Base-by-base conservation (phyloP, 2,329 filamentous ascomycete species). In the Epichloe gansuensis region DNA sequence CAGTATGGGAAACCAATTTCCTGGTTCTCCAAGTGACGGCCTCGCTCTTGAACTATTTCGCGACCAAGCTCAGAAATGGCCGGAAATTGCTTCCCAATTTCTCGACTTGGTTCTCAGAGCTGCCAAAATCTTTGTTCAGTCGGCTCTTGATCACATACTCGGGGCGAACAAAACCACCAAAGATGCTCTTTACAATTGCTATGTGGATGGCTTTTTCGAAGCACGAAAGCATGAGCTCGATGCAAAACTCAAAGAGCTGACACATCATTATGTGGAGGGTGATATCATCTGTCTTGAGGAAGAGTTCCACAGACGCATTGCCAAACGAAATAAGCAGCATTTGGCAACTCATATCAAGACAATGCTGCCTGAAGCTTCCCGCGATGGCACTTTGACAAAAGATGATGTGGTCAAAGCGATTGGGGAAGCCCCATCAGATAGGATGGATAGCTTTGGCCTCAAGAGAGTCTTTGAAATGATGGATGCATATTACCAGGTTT, bases 401-500 rank as follows among this genome's bases (percentile, higher is more conserved):
- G 41, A 52, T 0, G 44, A 56, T 2, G 51, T 57, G 5, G 56
- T 56, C 5, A 57, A 60, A 13, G 50, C 49, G 2, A 56, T 55
- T 47, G 63, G 64, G 15, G 35, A 39, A 17, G n/a, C 31, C n/a
- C 7, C 46, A 9, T 37, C 46, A 11, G 46, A 48, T 5, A 15
- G 8, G 21, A 37, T 15, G 46, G 46, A 37, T 13, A 21, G 46
- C 31, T 72, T 71, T 49, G 69, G 65, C 0, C 69, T 65, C 0
- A 63, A 69, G 0, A 67, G 66, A 1, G 62, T 73, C 1, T 67
- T 77, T 44, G 69, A 77, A 46, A 72, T 70, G 55, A 71, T 74
- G 61, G 56, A 69, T 48, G 64, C 65, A 0, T 73, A 74, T 53
- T 76, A 75, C 54, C 63, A 72, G 55, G 72, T 75, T 25, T 8